Evolutionary conservation across 192 early-diverging fungal genomes (phyloP), one percentile per base, ranked within the genome.

Genomic region (Entomortierella lignicola): DNA sequence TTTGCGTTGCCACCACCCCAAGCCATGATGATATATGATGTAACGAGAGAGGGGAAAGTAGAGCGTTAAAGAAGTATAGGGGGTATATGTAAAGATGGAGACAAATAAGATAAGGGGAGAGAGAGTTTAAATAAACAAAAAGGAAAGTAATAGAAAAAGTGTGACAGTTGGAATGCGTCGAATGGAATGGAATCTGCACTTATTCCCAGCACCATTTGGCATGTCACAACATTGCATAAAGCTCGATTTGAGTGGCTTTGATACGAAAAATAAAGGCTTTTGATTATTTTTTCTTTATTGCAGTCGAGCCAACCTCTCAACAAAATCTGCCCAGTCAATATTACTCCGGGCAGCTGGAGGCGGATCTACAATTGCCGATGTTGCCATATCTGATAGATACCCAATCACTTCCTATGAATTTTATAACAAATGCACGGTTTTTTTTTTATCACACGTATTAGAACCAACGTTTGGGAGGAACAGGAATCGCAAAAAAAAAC

Each of bases 1-100:
- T 77, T 81, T 55, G 81, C 69, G 62, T 83, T 83, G 25, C 81
- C 82, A 47, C 75, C 75, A 21, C 84, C 86, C 86, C 86, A 88
- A 43, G 81, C 86, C 86, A 88, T 87, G 25, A 15, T 67, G 15
- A 26, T 72, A 10, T 42, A 44, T 27, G 30, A 1, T 6, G 12
- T 8, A 56, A 31, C 20, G 27, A 65, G 59, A 23, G n/a, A 26
- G 55, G 47, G 41, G 60, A 72, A 61, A 62, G 31, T 6, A 44
- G 12, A 20, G 55, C 37, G 41, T 55, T 32, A 12, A 37, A 65
- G 53, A 69, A 63, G 34, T 44, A 31, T 5, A 32, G n/a, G 34
- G 29, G 32, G n/a, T n/a, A n/a, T n/a, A n/a, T n/a, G 50, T 21
- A 6, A 21, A 21, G n/a, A 51, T n/a, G 18, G 53, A 56, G 21